Base-by-base conservation (phyloP, 768 basidiomycete genomes). In the Xerocomus spinulosus region DNA sequence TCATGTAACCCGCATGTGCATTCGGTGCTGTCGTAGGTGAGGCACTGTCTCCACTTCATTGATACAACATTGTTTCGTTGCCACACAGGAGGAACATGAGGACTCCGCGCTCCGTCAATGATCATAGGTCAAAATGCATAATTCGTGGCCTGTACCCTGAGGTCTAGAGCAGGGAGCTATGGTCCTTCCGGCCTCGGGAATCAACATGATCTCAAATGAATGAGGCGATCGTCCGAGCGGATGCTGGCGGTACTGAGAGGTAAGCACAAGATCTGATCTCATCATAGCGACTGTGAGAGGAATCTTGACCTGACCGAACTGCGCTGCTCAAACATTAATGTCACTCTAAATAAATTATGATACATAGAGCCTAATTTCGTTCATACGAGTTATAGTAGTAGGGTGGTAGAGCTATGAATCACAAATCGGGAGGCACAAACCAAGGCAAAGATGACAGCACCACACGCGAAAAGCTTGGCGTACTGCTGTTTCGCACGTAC, bases 371-470 rank as follows among this genome's bases (percentile, higher is more conserved):
- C 12, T 23, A 20, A 18, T 40, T 24, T 28, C 18, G 18, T 25
- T 23, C 17, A 15, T 3, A 25, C 15, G 5, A 3, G 18, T 33
- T 34, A 58, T 15, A 25, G 10, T 30, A 36, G 43, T n/a, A 24
- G 37, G 13, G 29, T 44, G 9, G 39, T 5, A 6, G 42, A 39
- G 28, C 44, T 30, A 14, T 57, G 36, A 21, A 58, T 35, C 5
- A 44, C 44, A 26, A 51, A 48, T 34, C 52, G 56, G 32, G 56
- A 58, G 12, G 43, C 42, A n/a, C 38, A 54, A 28, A 54, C 15
- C 17, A 55, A 36, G 18, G 49, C 49, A 25, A 58, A 46, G 9
- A 55, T 33, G 2, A 58, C 30, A 33, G 56, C 52, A 44, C 56
- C 49, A 34, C 46, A 51, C 6, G 52, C 49, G 9, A 57, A 43